These are phyloP conservation scores for Alternaria consortialis DNA, from an alignment of 2,329 filamentous ascomycete genomes.

Conservation along the genomic window DNA sequence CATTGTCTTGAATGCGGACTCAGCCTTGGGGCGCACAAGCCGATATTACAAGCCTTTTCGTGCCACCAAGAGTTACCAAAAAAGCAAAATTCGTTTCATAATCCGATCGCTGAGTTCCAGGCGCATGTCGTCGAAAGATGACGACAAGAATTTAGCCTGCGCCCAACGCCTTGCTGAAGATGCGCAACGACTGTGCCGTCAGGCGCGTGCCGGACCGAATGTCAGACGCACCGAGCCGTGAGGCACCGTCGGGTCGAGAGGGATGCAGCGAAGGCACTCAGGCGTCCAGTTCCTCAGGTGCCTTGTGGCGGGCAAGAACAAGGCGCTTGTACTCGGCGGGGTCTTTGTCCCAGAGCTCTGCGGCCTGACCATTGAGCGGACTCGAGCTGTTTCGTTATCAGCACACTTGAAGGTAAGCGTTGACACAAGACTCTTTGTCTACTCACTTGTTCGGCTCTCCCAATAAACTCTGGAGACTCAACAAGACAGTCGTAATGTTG, in stretches of 20 bases:
- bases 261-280: slow-evolving; percentile 12
- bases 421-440: background rate
- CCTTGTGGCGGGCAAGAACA: slow-evolving; percentile 69
- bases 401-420: background rate
- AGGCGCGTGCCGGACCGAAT: slow-evolving; percentile 6
- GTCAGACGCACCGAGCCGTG: slow-evolving; percentile 12
- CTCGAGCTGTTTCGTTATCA: slow-evolving; percentile 70
- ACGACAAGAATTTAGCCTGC: background rate
- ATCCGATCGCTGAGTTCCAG: background rate
- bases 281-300: slow-evolving; percentile 55
- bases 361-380: slow-evolving; percentile 94
- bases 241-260: slow-evolving; percentile 3
- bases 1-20: background rate
- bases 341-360: slow-evolving; percentile 93
- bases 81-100: background rate
- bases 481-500: slow-evolving; percentile 90
- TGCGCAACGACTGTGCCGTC: slow-evolving; percentile 11
- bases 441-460: slow-evolving; percentile 98
- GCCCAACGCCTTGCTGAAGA: slow-evolving; percentile 9
- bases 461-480: slow-evolving; percentile 93
- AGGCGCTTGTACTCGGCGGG: slow-evolving; percentile 83
- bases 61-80: background rate
- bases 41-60: background rate
- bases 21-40: background rate
- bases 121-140: background rate